These are phyloP conservation scores for Trichosporon sp. DNA, from an alignment of 1,284 basidiomycete species.

Conservation along the genomic window DNA sequence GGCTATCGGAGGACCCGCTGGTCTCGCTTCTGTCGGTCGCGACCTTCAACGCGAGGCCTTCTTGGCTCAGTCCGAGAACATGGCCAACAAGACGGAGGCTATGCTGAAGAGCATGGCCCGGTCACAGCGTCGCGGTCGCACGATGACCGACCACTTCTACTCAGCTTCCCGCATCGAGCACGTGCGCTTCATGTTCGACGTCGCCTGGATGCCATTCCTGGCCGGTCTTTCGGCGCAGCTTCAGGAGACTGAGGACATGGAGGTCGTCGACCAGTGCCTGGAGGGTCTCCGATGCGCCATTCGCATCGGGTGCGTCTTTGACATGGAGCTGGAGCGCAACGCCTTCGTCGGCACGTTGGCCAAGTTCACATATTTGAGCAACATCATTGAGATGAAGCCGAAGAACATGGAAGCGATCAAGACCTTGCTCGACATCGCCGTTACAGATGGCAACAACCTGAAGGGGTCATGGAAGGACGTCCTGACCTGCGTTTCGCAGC, in stretches of 20 bases:
- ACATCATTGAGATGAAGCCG: conserved; percentile 93
- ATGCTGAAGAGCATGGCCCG: conserved; percentile 84
- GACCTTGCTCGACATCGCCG: conserved; percentile 81
- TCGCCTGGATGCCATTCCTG: conserved; percentile 93
- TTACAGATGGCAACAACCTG: conserved; percentile 87
- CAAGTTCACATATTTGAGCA: conserved; percentile 95
- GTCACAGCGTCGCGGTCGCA: conserved; percentile 63
- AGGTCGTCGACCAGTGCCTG: conserved; percentile 82
- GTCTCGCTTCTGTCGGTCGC: conserved; percentile 79
- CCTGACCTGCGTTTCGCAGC: conserved; percentile 87
- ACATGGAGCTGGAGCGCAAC: conserved; percentile 88
- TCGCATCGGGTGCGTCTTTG: conserved; percentile 87
- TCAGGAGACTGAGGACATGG: conserved; percentile 86
- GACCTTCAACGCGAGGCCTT: conserved; percentile 93
- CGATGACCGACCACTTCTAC: conserved; percentile 76
- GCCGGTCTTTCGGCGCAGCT: conserved; percentile 87
- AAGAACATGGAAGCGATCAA: conserved; percentile 99
- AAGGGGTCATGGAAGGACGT: conserved; percentile 96
- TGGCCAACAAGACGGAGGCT: conserved; percentile 94
- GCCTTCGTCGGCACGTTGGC: conserved; percentile 96
- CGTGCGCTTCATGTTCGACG: conserved; percentile 95
- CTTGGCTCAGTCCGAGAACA: conserved; percentile 84
- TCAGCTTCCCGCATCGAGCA: conserved; percentile 91
- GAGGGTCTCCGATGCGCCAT: conserved; percentile 93
- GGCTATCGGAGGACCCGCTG: conserved; percentile 52